Evolutionary conservation across 352 stramenopile species (phyloP).

Genomic region (Pythium periplocum): DNA sequence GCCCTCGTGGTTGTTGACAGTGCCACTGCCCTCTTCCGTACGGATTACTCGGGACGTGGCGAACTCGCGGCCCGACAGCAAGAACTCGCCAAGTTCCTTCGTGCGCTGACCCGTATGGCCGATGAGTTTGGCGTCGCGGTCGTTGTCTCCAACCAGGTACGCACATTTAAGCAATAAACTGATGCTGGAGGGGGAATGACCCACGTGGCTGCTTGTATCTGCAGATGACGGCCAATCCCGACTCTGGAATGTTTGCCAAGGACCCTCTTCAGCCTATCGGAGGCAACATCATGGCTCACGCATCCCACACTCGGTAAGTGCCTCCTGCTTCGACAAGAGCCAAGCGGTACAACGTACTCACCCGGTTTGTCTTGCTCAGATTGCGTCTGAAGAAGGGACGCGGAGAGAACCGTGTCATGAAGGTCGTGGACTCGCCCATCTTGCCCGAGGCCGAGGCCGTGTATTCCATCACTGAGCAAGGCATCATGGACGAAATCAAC

Average conservation of each 20-base stretch:
- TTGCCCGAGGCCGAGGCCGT: conserved; percentile 97
- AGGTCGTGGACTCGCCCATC: conserved; percentile 95
- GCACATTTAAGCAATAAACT: background rate
- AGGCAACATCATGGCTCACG: conserved; percentile 88
- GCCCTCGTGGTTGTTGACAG: conserved; percentile 97
- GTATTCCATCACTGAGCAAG: conserved; percentile 96
- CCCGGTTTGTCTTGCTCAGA: conserved; percentile 13
- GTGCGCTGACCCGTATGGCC: conserved; percentile 94
- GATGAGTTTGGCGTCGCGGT: conserved; percentile 99
- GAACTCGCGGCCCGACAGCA: conserved; percentile 95
- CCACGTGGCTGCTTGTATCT: background rate
- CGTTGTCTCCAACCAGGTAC: conserved; percentile 85
- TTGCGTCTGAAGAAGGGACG: conserved; percentile 95
- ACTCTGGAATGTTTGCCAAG: conserved; percentile 89
- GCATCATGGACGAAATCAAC: conserved; percentile 91
- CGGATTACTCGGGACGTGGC: conserved; percentile 97
- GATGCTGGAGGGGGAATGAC: background rate
- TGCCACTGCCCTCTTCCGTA: conserved; percentile 97
- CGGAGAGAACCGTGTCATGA: conserved; percentile 98
- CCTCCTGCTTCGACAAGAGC: no score
- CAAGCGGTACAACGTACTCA: no score
- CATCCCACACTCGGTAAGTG: conserved; percentile 68
- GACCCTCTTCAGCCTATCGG: conserved; percentile 89
- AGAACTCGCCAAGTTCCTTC: conserved; percentile 92
- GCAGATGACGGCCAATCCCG: conserved; percentile 86